These are phyloP conservation scores for Lippia alba DNA, from an alignment of 305 asterid genomes.

Conservation along the genomic window DNA sequence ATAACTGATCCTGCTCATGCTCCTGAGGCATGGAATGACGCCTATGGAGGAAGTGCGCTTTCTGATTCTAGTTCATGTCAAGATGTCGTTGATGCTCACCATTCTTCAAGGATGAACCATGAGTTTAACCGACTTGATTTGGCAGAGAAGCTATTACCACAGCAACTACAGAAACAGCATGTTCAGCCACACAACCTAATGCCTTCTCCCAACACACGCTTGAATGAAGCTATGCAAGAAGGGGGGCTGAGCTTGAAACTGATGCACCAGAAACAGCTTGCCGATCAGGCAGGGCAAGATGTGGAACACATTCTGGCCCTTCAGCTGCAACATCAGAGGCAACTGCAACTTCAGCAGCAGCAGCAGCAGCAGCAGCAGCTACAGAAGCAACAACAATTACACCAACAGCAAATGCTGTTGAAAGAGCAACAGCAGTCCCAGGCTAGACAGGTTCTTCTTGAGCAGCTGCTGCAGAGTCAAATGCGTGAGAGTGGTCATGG, in stretches of 20 bases:
- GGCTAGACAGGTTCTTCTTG: constrained; percentile 76
- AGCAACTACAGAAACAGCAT: constrained; percentile 64
- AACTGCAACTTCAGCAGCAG: constrained; percentile 69
- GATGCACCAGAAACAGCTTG: constrained; percentile 67
- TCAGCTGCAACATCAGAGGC: constrained; percentile 84
- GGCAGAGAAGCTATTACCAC: constrained; percentile 69
- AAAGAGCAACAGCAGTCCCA: constrained; percentile 85
- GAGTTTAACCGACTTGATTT: constrained; percentile 61
- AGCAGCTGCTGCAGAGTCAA: constrained; percentile 81
- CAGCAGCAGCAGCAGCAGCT: constrained; percentile 56
- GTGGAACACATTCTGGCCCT: constrained; percentile 73
- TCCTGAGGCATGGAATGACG: constrained; percentile 62
- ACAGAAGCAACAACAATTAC: constrained; percentile 57
- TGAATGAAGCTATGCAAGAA: constrained; percentile 67
- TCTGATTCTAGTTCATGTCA: constrained; percentile 63
- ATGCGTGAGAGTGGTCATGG: constrained; percentile 74
- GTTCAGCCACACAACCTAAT: constrained; percentile 58
- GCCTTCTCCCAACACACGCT: constrained; percentile 59
- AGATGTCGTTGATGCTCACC: constrained; percentile 61
- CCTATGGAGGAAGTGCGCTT: constrained; percentile 52
- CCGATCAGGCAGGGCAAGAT: constrained; percentile 67
- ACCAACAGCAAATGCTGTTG: constrained; percentile 75
- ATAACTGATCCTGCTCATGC: constrained; percentile 48
- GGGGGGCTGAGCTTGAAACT: constrained; percentile 54
- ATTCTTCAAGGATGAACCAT: constrained; percentile 57